Evolutionary conservation across 2,329 filamentous ascomycete species (phyloP).

Genomic region (Venturia aucupariae): DNA sequence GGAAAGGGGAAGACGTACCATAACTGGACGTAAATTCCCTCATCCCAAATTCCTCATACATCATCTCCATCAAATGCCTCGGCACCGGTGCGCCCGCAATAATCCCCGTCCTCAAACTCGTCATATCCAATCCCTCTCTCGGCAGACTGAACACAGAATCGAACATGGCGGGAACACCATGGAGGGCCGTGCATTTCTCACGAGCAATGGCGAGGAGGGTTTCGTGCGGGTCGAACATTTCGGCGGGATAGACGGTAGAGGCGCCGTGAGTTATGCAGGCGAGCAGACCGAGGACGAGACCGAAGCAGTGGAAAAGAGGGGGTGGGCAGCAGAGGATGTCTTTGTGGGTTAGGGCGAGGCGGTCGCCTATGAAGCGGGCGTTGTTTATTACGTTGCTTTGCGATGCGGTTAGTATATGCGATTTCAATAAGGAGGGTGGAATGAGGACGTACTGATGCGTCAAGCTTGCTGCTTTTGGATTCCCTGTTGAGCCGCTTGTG

Average conservation of each 20-base stretch:
- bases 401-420: neutral
- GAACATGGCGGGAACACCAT: constrained; percentile 81
- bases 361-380: constrained; percentile 47
- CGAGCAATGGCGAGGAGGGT: constrained; percentile 53
- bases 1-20: constrained; percentile 18
- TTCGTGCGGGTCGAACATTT: constrained; percentile 60
- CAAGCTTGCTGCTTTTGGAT: constrained; percentile 66
- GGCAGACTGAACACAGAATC: constrained; percentile 49
- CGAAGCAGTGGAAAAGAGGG: constrained; percentile 80
- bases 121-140: constrained; percentile 38
- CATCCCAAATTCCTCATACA: constrained; percentile 66
- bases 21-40: constrained; percentile 52
- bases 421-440: neutral
- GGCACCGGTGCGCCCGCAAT: constrained; percentile 73
- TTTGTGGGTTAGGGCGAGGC: constrained; percentile 55
- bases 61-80: constrained; percentile 61
- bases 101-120: constrained; percentile 59
- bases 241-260: constrained; percentile 66
- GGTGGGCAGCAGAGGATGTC: constrained; percentile 74
- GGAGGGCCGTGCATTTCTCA: constrained; percentile 54
- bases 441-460: constrained; percentile 32
- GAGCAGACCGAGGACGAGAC: constrained; percentile 66
- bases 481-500: constrained; percentile 64
- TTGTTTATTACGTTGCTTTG: constrained; percentile 31
- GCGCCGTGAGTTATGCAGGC: constrained; percentile 64